These are phyloP conservation scores for Tricholoma matsutake DNA, from an alignment of 768 basidiomycete species.

Conservation along the genomic window DNA sequence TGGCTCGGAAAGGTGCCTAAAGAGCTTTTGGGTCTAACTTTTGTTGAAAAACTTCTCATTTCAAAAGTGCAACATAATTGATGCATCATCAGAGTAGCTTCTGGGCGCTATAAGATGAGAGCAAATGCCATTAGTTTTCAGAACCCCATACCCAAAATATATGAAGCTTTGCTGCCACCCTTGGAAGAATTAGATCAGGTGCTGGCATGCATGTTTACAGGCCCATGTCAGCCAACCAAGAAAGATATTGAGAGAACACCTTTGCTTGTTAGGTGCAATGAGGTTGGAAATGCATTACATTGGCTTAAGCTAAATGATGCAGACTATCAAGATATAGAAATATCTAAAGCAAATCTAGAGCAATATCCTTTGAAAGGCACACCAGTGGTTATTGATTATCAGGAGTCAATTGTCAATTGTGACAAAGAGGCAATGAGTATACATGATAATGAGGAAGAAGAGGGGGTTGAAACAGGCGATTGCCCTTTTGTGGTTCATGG, in stretches of 20 bases:
- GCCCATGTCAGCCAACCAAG: not conserved
- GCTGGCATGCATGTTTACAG: no score
- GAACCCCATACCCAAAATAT: not conserved
- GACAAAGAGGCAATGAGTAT: slow-evolving; percentile 22
- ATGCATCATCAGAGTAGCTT: slow-evolving; percentile 20
- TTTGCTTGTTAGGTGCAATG: not conserved
- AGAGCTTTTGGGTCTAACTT: no score
- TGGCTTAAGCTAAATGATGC: slow-evolving; percentile 1
- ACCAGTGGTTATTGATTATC: slow-evolving; percentile 23
- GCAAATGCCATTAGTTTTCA: no score
- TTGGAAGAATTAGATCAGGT: no score
- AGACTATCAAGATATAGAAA: slow-evolving; percentile 27
- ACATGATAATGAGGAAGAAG: slow-evolving; percentile 23
- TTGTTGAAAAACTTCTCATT: slow-evolving; percentile 23
- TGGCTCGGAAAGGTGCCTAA: no score
- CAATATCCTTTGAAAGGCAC: slow-evolving; percentile 20
- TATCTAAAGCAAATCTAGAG: slow-evolving; percentile 24
- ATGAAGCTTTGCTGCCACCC: not conserved
- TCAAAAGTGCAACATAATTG: slow-evolving; percentile 17
- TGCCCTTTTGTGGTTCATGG: slow-evolving; percentile 39
- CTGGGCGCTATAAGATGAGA: slow-evolving; percentile 4
- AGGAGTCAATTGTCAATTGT: slow-evolving; percentile 14
- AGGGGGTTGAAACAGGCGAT: no score
- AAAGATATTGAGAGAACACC: not conserved
- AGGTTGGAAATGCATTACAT: not conserved